Evolutionary conservation across 371 early-diverging fungal genomes (phyloP).

Genomic region (Syncephalis plumigaleata): DNA sequence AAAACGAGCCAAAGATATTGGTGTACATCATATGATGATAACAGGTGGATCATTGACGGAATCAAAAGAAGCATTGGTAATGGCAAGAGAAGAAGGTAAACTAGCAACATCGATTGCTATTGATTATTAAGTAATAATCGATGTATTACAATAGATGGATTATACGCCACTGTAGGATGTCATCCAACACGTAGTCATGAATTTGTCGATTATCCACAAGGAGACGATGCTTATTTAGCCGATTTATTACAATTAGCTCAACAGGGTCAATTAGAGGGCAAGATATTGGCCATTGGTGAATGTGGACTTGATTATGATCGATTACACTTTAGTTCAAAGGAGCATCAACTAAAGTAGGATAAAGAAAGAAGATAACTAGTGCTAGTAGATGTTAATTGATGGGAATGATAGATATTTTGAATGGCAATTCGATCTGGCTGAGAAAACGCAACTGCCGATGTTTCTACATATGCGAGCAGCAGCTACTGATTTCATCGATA

Average conservation of each 20-base stretch:
- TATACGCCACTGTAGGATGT: conserved; percentile 72
- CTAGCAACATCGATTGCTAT: neutral
- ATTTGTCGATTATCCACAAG: conserved; percentile 29
- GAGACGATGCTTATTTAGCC: conserved; percentile 40
- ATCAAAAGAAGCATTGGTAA: conserved; percentile 30
- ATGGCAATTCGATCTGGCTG: conserved; percentile 68
- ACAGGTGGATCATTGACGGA: conserved; percentile 58
- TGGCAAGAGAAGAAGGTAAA: conserved; percentile 20
- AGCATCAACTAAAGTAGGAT: conserved; percentile 38
- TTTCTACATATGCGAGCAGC: conserved; percentile 82
- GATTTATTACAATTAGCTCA: conserved; percentile 24
- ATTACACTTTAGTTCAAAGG: conserved; percentile 60
- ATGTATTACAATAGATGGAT: neutral
- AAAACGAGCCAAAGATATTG: conserved; percentile 37
- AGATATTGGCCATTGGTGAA: conserved; percentile 81
- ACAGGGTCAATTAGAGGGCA: conserved; percentile 11
- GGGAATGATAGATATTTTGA: conserved; percentile 29
- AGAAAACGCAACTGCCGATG: conserved; percentile 56
- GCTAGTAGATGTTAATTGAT: neutral
- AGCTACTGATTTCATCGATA: conserved; percentile 34
- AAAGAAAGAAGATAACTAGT: neutral
- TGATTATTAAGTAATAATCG: neutral
- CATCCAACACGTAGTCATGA: conserved; percentile 75
- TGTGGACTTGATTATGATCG: conserved; percentile 87
- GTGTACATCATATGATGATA: conserved; percentile 52